Conservation (phyloP, 768 basidiomycete species). For the Imleria badia region DNA sequence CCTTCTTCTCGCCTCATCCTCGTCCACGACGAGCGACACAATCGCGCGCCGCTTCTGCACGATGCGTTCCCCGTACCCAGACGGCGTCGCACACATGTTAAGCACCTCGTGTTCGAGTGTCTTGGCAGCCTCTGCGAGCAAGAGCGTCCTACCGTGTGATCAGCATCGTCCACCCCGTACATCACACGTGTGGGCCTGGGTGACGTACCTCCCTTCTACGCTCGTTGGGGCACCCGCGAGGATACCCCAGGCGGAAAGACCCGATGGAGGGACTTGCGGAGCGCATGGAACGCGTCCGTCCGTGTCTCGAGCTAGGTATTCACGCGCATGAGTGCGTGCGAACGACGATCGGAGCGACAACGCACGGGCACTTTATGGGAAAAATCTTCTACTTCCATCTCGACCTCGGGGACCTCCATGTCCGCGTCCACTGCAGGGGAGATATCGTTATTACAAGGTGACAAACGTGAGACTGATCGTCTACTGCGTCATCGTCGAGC, state of each 20-base stretch:
- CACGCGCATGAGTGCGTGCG: neutral
- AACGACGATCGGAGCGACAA: neutral
- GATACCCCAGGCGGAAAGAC: conserved; percentile 35
- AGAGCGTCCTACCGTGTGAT: conserved; percentile 34
- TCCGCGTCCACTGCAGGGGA: conserved; percentile 11
- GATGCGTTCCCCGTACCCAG: conserved; percentile 48
- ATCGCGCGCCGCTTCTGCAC: conserved; percentile 36
- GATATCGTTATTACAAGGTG: neutral
- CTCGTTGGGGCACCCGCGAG: conserved; percentile 14
- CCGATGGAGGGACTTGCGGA: too few relatives aligned
- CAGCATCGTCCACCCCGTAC: neutral
- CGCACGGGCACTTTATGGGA: conserved; percentile 46
- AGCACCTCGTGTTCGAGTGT: conserved; percentile 49
- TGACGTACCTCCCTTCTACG: conserved; percentile 27
- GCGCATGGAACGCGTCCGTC: conserved; percentile 35
- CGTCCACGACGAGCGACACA: conserved; percentile 21
- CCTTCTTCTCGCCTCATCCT: neutral
- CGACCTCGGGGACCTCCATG: conserved; percentile 27
- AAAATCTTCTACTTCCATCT: conserved; percentile 39
- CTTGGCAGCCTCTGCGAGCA: conserved; percentile 43
- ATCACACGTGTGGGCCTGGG: too few relatives aligned
- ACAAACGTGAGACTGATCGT: neutral
- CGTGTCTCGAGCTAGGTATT: conserved; percentile 36
- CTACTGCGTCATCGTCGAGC: neutral
- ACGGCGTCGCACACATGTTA: conserved; percentile 48